Evolutionary conservation across 495 filamentous ascomycete genomes (phyloP).

Genomic region (Penicillium waksmanii): DNA sequence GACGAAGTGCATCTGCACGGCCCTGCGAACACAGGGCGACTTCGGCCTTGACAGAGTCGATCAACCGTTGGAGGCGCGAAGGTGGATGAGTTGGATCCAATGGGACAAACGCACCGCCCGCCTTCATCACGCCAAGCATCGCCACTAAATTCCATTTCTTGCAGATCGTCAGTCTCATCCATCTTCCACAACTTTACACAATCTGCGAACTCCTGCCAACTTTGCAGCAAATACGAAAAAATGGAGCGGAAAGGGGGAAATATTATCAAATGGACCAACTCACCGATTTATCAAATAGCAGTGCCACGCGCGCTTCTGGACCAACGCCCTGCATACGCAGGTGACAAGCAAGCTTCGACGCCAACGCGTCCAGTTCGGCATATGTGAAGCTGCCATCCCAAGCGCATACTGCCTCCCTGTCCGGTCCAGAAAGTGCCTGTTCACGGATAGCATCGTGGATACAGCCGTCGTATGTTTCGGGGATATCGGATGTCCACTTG

Average conservation of each 20-base stretch:
- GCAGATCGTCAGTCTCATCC: conserved; percentile 14
- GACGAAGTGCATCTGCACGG: conserved; percentile 30
- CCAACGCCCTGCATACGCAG: conserved; percentile 52
- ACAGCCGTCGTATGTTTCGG: conserved; percentile 44
- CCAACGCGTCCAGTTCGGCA: conserved; percentile 51
- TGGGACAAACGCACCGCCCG: conserved; percentile 62
- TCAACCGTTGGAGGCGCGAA: conserved; percentile 49
- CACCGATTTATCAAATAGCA: conserved; percentile 64
- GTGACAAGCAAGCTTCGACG: conserved; percentile 49
- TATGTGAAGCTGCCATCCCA: conserved; percentile 68
- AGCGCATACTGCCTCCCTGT: conserved; percentile 50
- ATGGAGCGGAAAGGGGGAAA: neutral
- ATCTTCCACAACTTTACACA: neutral
- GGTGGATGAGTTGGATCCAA: conserved; percentile 60
- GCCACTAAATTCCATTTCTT: conserved; percentile 60
- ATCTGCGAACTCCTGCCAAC: neutral
- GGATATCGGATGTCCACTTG: conserved; percentile 40
- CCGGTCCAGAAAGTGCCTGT: conserved; percentile 40
- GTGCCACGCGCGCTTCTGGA: conserved; percentile 51
- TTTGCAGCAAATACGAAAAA: neutral
- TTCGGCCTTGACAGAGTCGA: conserved; percentile 41
- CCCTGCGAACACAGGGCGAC: conserved; percentile 58
- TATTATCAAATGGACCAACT: conserved; percentile 25
- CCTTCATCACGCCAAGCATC: conserved; percentile 61
- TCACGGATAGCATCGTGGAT: conserved; percentile 57